Conservation (phyloP, 176 grass and related monocot species). For the Oryza punctata region DNA sequence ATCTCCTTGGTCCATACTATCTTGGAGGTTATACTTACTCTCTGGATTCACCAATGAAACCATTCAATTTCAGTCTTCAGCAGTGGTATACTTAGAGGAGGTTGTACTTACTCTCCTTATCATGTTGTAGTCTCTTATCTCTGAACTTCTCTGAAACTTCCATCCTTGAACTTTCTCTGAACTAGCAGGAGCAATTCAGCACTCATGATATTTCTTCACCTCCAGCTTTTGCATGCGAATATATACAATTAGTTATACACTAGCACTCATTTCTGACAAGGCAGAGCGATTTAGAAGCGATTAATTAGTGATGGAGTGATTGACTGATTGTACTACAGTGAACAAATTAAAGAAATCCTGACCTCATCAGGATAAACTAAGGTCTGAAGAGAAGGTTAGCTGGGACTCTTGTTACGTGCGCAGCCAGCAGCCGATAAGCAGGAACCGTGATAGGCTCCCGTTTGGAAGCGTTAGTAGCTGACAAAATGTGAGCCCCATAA, state of each 20-base stretch:
- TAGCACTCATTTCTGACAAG: not conserved
- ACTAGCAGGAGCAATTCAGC: not conserved
- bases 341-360: not conserved
- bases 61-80: no score
- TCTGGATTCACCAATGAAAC: not conserved
- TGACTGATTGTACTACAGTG: not conserved
- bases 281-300: not conserved
- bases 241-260: no score
- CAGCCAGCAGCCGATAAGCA: not conserved
- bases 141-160: no score
- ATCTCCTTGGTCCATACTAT: not conserved
- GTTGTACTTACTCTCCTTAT: not conserved
- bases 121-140: no score
- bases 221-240: not conserved
- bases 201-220: no score
- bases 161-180: no score
- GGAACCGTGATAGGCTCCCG: conserved; percentile 28
- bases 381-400: not conserved
- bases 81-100: not conserved
- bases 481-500: conserved; percentile 15
- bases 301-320: not conserved
- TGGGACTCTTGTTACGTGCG: not conserved
- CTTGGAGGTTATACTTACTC: not conserved
- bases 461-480: not conserved
- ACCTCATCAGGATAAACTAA: not conserved